phyloP scores from a whole-genome alignment of 163 green algal genomes.

The Scenedesmus sp. region DNA sequence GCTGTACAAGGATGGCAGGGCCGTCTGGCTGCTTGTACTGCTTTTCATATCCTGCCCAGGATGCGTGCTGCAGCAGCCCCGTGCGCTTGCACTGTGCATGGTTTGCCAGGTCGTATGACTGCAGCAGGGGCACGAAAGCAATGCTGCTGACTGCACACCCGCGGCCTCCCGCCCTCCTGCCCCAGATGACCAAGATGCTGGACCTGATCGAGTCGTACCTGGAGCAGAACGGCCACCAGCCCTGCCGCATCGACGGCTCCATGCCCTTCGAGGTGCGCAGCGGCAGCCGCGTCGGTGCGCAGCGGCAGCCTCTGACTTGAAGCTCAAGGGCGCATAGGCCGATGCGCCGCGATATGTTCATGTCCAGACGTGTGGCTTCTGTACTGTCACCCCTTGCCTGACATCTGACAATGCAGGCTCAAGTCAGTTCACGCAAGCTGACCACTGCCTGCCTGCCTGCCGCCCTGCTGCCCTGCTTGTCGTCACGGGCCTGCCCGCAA shows the following conservation, averaged over 20 bases:
- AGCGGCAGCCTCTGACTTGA: too few relatives aligned
- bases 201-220: conserved; percentile 96
- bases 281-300: neutral
- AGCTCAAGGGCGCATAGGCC: too few relatives aligned
- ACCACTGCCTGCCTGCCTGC: neutral
- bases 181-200: conserved; percentile 99
- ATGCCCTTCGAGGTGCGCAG: conserved; percentile 78
- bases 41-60: too few relatives aligned
- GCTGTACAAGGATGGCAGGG: too few relatives aligned
- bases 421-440: neutral
- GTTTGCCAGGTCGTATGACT: too few relatives aligned
- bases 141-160: neutral
- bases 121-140: neutral
- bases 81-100: too few relatives aligned
- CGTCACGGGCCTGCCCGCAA: neutral
- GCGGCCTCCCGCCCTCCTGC: neutral
- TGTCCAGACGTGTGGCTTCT: too few relatives aligned
- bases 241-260: conserved; percentile 93
- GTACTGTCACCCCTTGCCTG: too few relatives aligned
- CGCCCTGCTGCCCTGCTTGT: neutral
- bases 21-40: too few relatives aligned
- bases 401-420: neutral
- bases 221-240: conserved; percentile 80
- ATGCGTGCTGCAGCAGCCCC: too few relatives aligned
- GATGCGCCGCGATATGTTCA: too few relatives aligned